A percentile compares a stretch with the other conserved stretches of the same genome.
These are phyloP conservation scores for Fistulinella staudtii DNA, from an alignment of 1,284 basidiomycete genomes.

Conservation along the genomic window DNA sequence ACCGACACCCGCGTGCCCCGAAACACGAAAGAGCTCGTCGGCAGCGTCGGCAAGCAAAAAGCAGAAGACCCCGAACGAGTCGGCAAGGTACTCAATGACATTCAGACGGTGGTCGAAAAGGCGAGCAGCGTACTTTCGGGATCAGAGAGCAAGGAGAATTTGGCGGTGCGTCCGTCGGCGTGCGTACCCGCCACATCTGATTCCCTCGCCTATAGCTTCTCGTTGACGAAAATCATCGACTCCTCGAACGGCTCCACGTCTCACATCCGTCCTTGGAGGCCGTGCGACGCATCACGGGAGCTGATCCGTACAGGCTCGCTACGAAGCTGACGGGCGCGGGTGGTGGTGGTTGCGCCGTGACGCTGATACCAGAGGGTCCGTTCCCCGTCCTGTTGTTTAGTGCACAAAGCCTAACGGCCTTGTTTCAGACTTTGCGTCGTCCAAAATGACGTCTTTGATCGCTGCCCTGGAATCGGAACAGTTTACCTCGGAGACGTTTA, in stretches of 20 bases:
- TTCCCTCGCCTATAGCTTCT: too few species aligned
- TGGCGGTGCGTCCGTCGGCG: slow-evolving; percentile 56
- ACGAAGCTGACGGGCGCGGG: slow-evolving; percentile 99
- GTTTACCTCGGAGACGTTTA: slow-evolving; percentile 58
- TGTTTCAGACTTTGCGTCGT: slow-evolving; percentile 53
- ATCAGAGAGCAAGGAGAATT: slow-evolving; percentile 11
- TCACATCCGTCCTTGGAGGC: slow-evolving; percentile 87
- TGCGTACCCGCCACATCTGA: too few species aligned
- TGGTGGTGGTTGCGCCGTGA: slow-evolving; percentile 98
- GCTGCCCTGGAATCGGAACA: slow-evolving; percentile 44
- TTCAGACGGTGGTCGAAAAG: slow-evolving; percentile 81
- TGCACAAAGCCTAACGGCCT: neutral
- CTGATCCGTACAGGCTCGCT: slow-evolving; percentile 64
- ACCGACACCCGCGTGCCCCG: slow-evolving; percentile 91
- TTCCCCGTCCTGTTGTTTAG: neutral
- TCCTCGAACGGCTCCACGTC: slow-evolving; percentile 88
- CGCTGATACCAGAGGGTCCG: slow-evolving; percentile 86
- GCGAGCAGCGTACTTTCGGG: slow-evolving; percentile 74
- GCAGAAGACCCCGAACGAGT: slow-evolving; percentile 76
- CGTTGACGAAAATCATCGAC: slow-evolving; percentile 86
- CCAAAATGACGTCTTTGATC: slow-evolving; percentile 55
- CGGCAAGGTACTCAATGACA: slow-evolving; percentile 66
- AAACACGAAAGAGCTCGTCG: slow-evolving; percentile 94
- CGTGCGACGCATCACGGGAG: slow-evolving; percentile 69
- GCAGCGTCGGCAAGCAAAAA: slow-evolving; percentile 78